These are phyloP conservation scores for Ceratocystis smalleyi DNA, from an alignment of 2,329 filamentous ascomycete species.

Conservation along the genomic window DNA sequence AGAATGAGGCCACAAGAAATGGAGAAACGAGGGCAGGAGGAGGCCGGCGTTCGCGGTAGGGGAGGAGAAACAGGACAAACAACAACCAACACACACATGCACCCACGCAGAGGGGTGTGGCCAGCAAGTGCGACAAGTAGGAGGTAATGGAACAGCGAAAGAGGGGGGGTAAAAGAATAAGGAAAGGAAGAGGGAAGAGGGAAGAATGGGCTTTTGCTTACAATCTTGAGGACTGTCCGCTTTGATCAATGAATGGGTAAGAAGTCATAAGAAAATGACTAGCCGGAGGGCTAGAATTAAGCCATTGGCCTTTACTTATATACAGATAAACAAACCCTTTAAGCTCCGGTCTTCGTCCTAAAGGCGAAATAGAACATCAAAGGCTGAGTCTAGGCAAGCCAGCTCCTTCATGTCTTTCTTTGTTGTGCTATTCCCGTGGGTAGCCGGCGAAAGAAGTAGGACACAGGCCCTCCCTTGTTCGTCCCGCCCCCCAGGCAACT, in stretches of 20 bases:
- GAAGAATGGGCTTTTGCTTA: background rate
- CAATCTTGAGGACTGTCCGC: background rate
- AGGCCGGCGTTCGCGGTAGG: background rate
- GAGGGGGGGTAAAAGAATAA: background rate
- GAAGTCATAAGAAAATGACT: background rate
- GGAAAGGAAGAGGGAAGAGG: background rate
- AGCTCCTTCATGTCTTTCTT: background rate
- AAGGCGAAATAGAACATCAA: background rate
- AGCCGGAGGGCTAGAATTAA: background rate
- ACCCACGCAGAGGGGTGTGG: background rate
- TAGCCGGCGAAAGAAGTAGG: background rate
- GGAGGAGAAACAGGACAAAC: background rate
- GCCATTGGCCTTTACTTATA: background rate
- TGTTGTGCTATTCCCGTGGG: background rate
- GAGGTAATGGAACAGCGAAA: background rate
- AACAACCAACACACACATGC: background rate
- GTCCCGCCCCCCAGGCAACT: background rate
- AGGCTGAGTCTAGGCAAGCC: background rate
- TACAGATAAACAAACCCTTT: background rate
- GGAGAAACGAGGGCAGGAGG: constrained; percentile 7
- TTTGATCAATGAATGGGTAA: background rate
- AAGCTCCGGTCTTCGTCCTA: background rate
- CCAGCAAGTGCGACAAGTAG: background rate
- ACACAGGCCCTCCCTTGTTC: background rate
- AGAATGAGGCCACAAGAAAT: background rate